These are phyloP conservation scores for Lizonia empirigonia DNA, from an alignment of 2,329 filamentous ascomycete genomes.

Conservation along the genomic window DNA sequence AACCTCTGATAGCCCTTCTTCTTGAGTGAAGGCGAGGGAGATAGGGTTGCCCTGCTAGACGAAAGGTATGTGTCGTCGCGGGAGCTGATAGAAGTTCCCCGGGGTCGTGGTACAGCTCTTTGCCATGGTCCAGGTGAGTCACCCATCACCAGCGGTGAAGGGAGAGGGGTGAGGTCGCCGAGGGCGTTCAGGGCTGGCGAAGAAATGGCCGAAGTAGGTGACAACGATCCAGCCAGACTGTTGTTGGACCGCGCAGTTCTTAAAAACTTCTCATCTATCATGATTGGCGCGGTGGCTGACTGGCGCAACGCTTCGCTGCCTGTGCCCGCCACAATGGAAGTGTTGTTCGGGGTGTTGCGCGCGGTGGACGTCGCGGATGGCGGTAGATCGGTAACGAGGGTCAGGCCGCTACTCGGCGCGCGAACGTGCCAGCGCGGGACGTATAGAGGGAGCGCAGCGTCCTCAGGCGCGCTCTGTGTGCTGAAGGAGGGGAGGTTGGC, in stretches of 20 bases:
- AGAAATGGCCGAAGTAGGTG: constrained; percentile 53
- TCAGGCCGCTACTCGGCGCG: constrained; percentile 32
- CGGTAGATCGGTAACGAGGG: constrained; percentile 40
- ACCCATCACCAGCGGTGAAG: constrained; percentile 53
- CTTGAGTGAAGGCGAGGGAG: constrained; percentile 49
- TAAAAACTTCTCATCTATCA: constrained; percentile 44
- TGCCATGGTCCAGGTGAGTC: constrained; percentile 53
- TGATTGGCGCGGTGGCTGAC: constrained; percentile 48
- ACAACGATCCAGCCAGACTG: constrained; percentile 53
- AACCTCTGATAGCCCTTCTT: constrained; percentile 56
- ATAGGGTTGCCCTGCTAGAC: constrained; percentile 40
- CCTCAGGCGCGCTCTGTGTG: constrained; percentile 22
- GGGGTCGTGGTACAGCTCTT: constrained; percentile 43
- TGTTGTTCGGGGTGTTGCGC: constrained; percentile 26
- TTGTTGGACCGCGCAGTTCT: constrained; percentile 50
- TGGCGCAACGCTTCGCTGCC: constrained; percentile 36
- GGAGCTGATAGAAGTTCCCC: constrained; percentile 39
- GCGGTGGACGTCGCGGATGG: constrained; percentile 32
- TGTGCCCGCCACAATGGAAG: constrained; percentile 42
- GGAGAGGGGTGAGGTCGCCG: constrained; percentile 58
- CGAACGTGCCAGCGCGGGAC: constrained; percentile 31
- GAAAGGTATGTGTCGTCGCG: constrained; percentile 42
- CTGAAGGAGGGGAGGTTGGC: constrained; percentile 8
- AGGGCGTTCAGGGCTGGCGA: constrained; percentile 57
- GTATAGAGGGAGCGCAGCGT: constrained; percentile 32